These are phyloP conservation scores for Maudiozyma humilis DNA, from an alignment of 1,139 yeast genomes.

Conservation along the genomic window DNA sequence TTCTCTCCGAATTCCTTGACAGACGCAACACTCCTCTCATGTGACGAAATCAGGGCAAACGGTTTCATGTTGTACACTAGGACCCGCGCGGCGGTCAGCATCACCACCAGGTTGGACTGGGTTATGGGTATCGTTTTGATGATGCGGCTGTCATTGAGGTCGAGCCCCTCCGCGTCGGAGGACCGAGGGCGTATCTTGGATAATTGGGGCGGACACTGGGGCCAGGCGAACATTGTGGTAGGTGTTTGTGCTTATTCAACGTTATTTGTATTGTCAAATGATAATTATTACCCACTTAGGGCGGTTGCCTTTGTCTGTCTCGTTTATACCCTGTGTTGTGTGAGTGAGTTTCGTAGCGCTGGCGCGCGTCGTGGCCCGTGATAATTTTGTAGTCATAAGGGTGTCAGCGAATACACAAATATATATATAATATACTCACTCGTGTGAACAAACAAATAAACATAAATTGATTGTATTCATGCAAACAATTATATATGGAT, in stretches of 20 bases:
- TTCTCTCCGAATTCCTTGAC: constrained; percentile 36
- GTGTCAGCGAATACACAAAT: no score
- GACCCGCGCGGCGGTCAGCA: constrained; percentile 25
- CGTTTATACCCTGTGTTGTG: no score
- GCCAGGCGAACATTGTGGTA: constrained; percentile 22
- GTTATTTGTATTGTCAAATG: no score
- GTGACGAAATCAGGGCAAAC: constrained; percentile 35
- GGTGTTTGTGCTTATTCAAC: not conserved
- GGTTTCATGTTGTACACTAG: constrained; percentile 32
- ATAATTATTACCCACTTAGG: no score
- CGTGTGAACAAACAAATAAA: no score
- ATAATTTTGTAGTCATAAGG: not conserved
- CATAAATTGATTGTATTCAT: no score
- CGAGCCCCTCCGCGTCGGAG: constrained; percentile 3
- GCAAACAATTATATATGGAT: no score
- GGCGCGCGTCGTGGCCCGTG: not conserved
- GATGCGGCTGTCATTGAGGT: constrained; percentile 11
- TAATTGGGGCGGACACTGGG: constrained; percentile 21
- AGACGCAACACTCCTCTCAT: constrained; percentile 35
- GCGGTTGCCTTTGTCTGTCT: no score
- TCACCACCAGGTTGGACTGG: constrained; percentile 16
- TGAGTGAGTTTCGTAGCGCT: no score
- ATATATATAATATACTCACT: no score
- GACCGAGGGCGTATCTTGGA: constrained; percentile 7
- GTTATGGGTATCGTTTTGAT: constrained; percentile 16